Percentiles rank a stretch among this genome's conserved stretches.
These are phyloP conservation scores for Dioscorea dumetorum DNA, from an alignment of 106 monocot genomes.

Conservation along the genomic window DNA sequence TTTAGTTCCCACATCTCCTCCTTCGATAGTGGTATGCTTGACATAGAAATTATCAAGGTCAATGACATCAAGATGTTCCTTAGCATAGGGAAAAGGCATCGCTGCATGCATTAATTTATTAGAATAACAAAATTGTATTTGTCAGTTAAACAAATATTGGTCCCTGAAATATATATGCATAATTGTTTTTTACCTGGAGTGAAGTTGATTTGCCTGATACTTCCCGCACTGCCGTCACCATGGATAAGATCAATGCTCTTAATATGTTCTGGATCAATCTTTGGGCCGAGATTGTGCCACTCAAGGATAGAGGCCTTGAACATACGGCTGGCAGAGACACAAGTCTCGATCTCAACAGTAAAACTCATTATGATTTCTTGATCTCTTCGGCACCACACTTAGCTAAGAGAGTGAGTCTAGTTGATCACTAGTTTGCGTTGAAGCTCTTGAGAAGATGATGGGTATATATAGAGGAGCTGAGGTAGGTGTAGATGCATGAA, in stretches of 20 bases:
- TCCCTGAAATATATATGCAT: background rate
- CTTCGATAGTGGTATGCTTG: slow-evolving; percentile 20
- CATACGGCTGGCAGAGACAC: slow-evolving; percentile 14
- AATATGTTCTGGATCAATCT: slow-evolving; percentile 28
- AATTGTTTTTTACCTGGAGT: slow-evolving; percentile 13
- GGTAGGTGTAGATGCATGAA: too few relatives aligned
- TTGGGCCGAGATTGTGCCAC: slow-evolving; percentile 46
- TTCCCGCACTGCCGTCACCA: slow-evolving; percentile 21
- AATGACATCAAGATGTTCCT: slow-evolving; percentile 14
- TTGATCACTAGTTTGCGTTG: too few relatives aligned
- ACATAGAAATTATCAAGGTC: slow-evolving; percentile 17
- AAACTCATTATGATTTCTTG: slow-evolving; percentile 4
- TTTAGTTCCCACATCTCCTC: slow-evolving; percentile 15
- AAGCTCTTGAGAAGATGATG: too few relatives aligned
- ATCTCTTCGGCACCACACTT: too few relatives aligned
- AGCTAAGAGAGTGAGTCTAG: too few relatives aligned
- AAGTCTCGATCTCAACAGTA: slow-evolving; percentile 24
- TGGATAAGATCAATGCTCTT: slow-evolving; percentile 9
- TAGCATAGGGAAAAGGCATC: slow-evolving; percentile 9
- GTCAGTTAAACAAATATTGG: background rate
- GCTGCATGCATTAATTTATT: slow-evolving; percentile 3
- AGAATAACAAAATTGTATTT: too few relatives aligned
- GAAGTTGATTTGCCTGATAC: slow-evolving; percentile 36
- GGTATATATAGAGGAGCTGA: too few relatives aligned
- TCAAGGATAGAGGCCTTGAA: slow-evolving; percentile 31